phyloP scores from a whole-genome alignment of 176 grass and related monocot species.

The Avena atlantica region DNA sequence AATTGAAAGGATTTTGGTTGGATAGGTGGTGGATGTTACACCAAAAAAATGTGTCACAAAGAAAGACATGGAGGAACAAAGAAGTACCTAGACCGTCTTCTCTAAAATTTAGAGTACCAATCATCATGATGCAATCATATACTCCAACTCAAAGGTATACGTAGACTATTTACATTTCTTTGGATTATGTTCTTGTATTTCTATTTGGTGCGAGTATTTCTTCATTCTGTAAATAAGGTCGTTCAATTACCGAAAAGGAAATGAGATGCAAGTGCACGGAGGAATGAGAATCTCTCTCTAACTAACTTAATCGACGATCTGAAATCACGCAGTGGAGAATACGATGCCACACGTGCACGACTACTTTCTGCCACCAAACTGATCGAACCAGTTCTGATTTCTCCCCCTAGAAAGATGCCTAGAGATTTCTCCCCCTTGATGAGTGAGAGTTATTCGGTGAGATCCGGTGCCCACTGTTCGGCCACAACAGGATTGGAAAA shows the following conservation, averaged over 20 bases:
- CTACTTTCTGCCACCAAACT: neutral
- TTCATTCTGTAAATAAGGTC: neutral
- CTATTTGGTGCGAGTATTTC: neutral
- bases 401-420: neutral
- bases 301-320: neutral
- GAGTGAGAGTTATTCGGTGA: neutral
- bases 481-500: neutral
- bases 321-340: neutral
- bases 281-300: neutral
- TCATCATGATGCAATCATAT: too few species aligned
- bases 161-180: too few species aligned
- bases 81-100: too few species aligned
- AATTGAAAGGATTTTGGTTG: too few species aligned
- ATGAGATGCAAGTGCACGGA: neutral
- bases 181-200: too few species aligned
- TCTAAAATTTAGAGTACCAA: too few species aligned
- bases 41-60: too few species aligned
- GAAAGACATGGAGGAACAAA: too few species aligned
- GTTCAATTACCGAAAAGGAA: neutral
- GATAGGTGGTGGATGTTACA: too few species aligned
- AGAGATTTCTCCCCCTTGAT: neutral
- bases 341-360: neutral
- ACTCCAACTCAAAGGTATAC: too few species aligned
- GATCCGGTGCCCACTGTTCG: constrained; percentile 7
- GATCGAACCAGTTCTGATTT: neutral